Percentiles rank a stretch among this genome's conserved stretches.
Conservation (phyloP, 345 rosid species). For the Geranium rotundifolium region DNA sequence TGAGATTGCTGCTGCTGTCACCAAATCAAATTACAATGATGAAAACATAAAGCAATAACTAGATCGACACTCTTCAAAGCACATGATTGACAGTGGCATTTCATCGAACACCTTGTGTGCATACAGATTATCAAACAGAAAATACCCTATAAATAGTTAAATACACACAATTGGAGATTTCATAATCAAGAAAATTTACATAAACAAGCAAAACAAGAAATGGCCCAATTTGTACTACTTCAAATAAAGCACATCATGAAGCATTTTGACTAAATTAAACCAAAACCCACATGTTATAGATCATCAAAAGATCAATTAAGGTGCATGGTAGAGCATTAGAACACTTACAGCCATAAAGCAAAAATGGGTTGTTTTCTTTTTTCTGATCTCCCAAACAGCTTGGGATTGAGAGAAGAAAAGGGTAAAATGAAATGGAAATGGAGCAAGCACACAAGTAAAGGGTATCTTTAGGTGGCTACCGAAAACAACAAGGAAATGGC, state of each 20-base stretch:
- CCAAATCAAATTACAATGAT: neutral
- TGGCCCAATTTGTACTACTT: no score
- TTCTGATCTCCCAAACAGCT: neutral
- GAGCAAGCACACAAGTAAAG: neutral
- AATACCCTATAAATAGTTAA: no score
- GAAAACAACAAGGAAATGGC: constrained; percentile 13
- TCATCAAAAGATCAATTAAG: neutral
- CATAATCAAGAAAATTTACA: no score
- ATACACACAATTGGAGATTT: no score
- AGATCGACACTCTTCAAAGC: neutral
- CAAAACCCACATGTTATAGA: neutral
- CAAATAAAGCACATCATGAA: neutral
- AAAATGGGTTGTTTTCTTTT: neutral
- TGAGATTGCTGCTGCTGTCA: constrained; percentile 19
- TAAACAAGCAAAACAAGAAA: no score
- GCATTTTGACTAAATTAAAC: neutral
- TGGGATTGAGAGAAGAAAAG: constrained; percentile 1
- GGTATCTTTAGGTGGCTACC: neutral
- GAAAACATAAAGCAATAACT: neutral
- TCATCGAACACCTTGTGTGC: no score
- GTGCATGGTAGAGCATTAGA: neutral
- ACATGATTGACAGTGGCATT: neutral
- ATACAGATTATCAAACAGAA: no score
- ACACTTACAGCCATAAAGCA: constrained; percentile 21
- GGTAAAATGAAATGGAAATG: neutral